Percentiles rank a stretch among this genome's conserved stretches.
These are phyloP conservation scores for Erythrobasidium yunnanense DNA, from an alignment of 768 basidiomycete genomes.

Conservation along the genomic window DNA sequence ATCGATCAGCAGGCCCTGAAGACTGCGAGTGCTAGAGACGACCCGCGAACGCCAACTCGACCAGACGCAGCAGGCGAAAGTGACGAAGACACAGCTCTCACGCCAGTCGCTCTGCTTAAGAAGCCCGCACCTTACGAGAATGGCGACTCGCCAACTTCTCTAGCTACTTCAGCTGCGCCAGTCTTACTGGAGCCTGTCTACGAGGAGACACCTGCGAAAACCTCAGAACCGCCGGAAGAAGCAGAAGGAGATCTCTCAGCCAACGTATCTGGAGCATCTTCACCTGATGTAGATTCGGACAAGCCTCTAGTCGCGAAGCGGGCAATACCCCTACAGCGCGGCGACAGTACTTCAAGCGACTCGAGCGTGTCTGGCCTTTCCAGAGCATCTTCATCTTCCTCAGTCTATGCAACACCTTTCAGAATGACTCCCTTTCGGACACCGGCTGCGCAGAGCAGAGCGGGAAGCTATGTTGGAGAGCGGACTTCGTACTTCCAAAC, in stretches of 20 bases:
- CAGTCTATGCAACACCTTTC: slow-evolving; percentile 24
- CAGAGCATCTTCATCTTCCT: slow-evolving; percentile 18
- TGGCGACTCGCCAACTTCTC: too few species aligned
- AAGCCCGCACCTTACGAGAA: too few species aligned
- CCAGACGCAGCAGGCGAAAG: too few species aligned
- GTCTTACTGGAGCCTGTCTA: too few species aligned
- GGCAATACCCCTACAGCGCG: slow-evolving; percentile 13
- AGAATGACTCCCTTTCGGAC: slow-evolving; percentile 27
- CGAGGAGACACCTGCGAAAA: too few species aligned
- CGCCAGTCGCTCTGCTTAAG: too few species aligned
- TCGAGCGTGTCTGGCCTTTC: slow-evolving; percentile 25
- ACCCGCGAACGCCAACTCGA: too few species aligned
- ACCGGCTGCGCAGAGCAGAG: not conserved
- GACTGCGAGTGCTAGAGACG: too few species aligned
- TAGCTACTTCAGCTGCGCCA: too few species aligned
- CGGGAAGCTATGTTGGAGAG: not conserved
- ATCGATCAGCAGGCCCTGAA: too few species aligned
- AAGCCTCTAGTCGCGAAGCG: slow-evolving; percentile 1
- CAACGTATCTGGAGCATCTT: slow-evolving; percentile 8
- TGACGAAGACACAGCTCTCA: too few species aligned
- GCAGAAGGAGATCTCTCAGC: slow-evolving; percentile 2
- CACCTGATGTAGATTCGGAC: slow-evolving; percentile 17
- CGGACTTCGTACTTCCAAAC: slow-evolving; percentile 14
- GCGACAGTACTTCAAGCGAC: slow-evolving; percentile 21
- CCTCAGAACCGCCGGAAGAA: too few species aligned